Base-by-base conservation (phyloP, 352 stramenopile genomes). In the Phytophthora palmivora region DNA sequence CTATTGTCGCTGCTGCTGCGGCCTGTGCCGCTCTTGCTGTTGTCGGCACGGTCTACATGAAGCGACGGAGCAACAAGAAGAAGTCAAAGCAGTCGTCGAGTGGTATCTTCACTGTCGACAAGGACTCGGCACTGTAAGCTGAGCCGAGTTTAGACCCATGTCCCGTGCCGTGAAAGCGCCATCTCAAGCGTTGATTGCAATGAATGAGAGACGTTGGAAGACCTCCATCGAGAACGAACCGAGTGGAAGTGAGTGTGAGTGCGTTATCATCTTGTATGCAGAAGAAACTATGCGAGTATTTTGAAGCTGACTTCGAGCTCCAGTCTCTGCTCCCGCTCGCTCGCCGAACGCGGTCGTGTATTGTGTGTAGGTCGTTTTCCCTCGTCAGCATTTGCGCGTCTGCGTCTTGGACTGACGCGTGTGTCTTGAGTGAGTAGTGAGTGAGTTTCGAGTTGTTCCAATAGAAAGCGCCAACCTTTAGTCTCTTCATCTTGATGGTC, bases 41-140 rank as follows among this genome's bases (percentile, higher is more conserved):
- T 9, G 56, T 79, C 12, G 83, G 76, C 7, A 55, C 75, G 4
- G 57, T 87, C 5, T 90, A 90, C 77, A 85, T 86, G 65, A 88
- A 87, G 69, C 77, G 80, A 63, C 80, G 83, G 49, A 74, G 43
- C 61, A 63, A 18, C 45, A 92, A 88, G 73, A 77, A 76, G 66
- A 74, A 58, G 44, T 68, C 71, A 28, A 72, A 79, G 45, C 58
- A 89, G 51, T 72, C 14, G 0, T 49, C 57, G 32, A 22, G 73
- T 28, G 76, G 70, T 39, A 92, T 92, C 72, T 92, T 92, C 60
- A 92, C 83, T 30, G 67, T 92, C 47, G 83, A 92, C 75, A 81
- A 90, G 75, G 79, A 83, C 67, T 92, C 83, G 48, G 80, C 78
- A 3, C 70, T 92, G 71, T 92, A 89, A 86, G 58, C 44, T 6